Conservation (phyloP, 495 filamentous ascomycete species). For the Staphylotrichum longicolle region DNA sequence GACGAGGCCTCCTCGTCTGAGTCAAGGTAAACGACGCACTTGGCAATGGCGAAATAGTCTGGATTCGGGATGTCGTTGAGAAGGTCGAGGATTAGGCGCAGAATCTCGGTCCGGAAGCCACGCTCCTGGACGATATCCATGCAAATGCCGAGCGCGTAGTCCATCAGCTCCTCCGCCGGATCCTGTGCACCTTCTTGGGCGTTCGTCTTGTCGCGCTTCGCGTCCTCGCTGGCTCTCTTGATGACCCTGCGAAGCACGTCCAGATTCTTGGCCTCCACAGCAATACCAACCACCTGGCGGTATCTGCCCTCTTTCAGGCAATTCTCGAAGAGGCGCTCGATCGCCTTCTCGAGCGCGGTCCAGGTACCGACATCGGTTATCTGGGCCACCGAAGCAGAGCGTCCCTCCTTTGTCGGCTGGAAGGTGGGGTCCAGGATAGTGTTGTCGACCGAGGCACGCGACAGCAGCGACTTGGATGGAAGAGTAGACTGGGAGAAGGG, state of each 20-base stretch:
- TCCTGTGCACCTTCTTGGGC: constrained; percentile 48
- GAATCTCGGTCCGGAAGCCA: constrained; percentile 71
- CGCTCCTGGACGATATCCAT: constrained; percentile 98
- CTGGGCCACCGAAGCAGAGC: constrained; percentile 46
- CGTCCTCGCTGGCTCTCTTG: constrained; percentile 73
- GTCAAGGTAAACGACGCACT: constrained; percentile 95
- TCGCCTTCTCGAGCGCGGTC: constrained; percentile 71
- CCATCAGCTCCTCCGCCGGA: constrained; percentile 87
- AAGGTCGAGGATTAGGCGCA: constrained; percentile 82
- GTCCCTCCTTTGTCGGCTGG: constrained; percentile 54
- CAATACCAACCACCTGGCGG: constrained; percentile 97
- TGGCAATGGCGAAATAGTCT: constrained; percentile 97
- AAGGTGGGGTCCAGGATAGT: constrained; percentile 55
- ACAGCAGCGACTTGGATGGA: constrained; percentile 90
- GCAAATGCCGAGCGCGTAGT: constrained; percentile 92
- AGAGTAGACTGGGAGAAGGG: constrained; percentile 90
- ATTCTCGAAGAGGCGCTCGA: constrained; percentile 86
- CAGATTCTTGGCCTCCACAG: constrained; percentile 90
- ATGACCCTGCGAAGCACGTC: constrained; percentile 87
- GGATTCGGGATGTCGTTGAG: constrained; percentile 84
- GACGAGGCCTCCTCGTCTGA: constrained; percentile 88
- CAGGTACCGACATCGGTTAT: constrained; percentile 53
- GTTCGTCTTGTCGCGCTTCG: constrained; percentile 62
- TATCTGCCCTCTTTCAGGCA: constrained; percentile 86
- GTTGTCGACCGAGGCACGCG: constrained; percentile 61